Percentiles rank a stretch among this genome's conserved stretches.
Evolutionary conservation across 1,139 yeast species (phyloP).

Genomic region (Zygosaccharomyces pseudobailii): DNA sequence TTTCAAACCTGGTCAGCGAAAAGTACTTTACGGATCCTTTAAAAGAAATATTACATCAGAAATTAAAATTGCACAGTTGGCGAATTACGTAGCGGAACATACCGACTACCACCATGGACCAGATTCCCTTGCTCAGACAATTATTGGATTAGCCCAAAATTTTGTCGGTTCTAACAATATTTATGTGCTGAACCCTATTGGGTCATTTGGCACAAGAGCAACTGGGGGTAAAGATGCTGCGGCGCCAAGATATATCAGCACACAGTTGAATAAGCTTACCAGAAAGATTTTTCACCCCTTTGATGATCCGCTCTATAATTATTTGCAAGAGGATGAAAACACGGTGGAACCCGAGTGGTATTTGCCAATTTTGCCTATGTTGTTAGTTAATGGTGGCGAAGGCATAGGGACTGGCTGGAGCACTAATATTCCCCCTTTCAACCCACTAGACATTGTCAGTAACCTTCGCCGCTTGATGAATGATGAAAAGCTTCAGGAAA

Average conservation of each 20-base stretch:
- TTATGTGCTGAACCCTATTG: slow-evolving; percentile 81
- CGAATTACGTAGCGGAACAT: slow-evolving; percentile 83
- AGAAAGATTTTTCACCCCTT: slow-evolving; percentile 69
- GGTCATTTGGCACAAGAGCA: slow-evolving; percentile 96
- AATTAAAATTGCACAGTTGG: slow-evolving; percentile 86
- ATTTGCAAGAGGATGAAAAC: slow-evolving; percentile 88
- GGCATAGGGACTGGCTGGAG: slow-evolving; percentile 99
- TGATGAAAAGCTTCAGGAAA: slow-evolving; percentile 63
- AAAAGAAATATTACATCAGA: slow-evolving; percentile 73
- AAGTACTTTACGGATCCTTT: slow-evolving; percentile 83
- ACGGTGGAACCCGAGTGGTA: slow-evolving; percentile 97
- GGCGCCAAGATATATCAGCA: slow-evolving; percentile 96
- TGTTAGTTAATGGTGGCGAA: slow-evolving; percentile 91
- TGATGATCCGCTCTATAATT: slow-evolving; percentile 74
- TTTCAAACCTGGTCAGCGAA: slow-evolving; percentile 95
- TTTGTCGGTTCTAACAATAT: slow-evolving; percentile 91
- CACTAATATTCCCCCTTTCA: slow-evolving; percentile 83
- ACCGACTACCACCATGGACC: slow-evolving; percentile 98
- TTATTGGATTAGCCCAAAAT: slow-evolving; percentile 91
- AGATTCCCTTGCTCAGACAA: slow-evolving; percentile 77
- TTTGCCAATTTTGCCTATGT: slow-evolving; percentile 86
- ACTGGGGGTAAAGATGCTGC: slow-evolving; percentile 98
- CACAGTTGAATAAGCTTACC: slow-evolving; percentile 75
- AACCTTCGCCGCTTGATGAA: slow-evolving; percentile 72
- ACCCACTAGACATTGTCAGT: slow-evolving; percentile 75